Percentiles rank a stretch among this genome's conserved stretches.
Evolutionary conservation across 2,329 filamentous ascomycete species (phyloP).

Genomic region (Ophiostoma ips): DNA sequence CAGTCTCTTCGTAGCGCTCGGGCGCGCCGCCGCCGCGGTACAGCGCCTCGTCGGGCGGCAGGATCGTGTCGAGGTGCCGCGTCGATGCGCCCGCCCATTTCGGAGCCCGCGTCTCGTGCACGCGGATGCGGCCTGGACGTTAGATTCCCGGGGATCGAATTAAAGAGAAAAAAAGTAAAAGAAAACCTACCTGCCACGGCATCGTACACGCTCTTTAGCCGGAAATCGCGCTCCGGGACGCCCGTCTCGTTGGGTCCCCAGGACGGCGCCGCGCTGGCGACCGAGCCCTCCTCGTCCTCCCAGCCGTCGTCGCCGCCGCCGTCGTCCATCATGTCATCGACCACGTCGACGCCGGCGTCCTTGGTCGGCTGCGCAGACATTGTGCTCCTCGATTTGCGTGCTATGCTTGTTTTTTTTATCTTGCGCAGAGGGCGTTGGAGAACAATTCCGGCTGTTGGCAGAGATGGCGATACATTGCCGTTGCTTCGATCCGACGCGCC

Average conservation of each 20-base stretch:
- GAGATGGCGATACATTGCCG: background rate
- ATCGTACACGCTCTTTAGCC: conserved; percentile 50
- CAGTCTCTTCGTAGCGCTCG: conserved; percentile 52
- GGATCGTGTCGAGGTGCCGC: conserved; percentile 19
- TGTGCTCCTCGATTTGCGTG: background rate
- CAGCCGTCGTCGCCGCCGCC: background rate
- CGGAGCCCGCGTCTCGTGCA: background rate
- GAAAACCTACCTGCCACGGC: conserved; percentile 48
- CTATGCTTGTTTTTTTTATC: background rate
- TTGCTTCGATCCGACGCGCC: background rate
- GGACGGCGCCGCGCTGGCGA: too few species aligned
- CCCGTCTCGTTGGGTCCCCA: background rate
- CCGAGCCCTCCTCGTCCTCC: background rate
- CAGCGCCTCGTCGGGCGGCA: conserved; percentile 57
- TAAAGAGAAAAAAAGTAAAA: background rate
- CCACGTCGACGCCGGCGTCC: background rate
- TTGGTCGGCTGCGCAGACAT: background rate
- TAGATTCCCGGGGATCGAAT: background rate
- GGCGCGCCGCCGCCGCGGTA: conserved; percentile 53
- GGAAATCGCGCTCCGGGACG: conserved; percentile 7
- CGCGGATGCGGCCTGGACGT: conserved; percentile 19
- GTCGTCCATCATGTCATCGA: background rate
- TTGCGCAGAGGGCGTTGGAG: conserved; percentile 4
- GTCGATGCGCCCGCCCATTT: background rate
- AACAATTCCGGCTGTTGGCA: background rate